Conservation (phyloP, 2,329 filamentous ascomycete genomes). For the Aspergillus sp. region DNA sequence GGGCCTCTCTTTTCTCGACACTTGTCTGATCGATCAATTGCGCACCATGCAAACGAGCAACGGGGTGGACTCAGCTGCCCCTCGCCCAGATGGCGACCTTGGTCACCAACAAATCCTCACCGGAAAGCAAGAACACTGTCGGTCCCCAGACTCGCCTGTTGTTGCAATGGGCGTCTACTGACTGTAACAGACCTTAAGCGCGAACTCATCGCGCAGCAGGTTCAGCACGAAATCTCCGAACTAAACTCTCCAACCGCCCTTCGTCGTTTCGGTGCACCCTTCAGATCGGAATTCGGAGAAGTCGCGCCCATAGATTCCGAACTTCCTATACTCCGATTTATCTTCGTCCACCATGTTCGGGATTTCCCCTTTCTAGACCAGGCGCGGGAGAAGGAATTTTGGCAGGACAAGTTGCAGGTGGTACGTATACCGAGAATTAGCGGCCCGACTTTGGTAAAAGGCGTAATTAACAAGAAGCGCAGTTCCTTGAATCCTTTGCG, state of each 20-base stretch:
- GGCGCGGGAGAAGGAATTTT: constrained; percentile 97
- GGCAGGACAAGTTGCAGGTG: constrained; percentile 96
- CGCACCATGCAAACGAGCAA: constrained; percentile 15
- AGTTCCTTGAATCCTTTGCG: constrained; percentile 97
- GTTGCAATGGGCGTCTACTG: background rate
- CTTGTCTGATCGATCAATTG: constrained; percentile 5
- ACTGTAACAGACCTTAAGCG: constrained; percentile 77
- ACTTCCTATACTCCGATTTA: constrained; percentile 87
- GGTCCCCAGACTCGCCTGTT: constrained; percentile 27
- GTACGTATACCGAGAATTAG: constrained; percentile 55
- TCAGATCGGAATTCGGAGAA: constrained; percentile 88
- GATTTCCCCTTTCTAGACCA: constrained; percentile 98
- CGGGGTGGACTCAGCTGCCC: constrained; percentile 9
- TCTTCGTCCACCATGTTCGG: constrained; percentile 96
- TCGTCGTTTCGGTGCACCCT: constrained; percentile 91
- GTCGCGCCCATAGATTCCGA: constrained; percentile 92
- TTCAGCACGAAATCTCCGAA: constrained; percentile 84
- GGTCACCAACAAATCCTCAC: constrained; percentile 68
- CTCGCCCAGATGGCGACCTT: constrained; percentile 31
- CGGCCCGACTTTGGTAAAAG: background rate
- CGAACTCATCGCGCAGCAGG: constrained; percentile 88
- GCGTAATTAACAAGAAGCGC: constrained; percentile 10
- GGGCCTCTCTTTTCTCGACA: background rate
- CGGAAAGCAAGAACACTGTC: constrained; percentile 97
- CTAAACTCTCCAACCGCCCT: constrained; percentile 93